phyloP scores from a whole-genome alignment of 495 filamentous ascomycete genomes.

The Aspergillus wentii region DNA sequence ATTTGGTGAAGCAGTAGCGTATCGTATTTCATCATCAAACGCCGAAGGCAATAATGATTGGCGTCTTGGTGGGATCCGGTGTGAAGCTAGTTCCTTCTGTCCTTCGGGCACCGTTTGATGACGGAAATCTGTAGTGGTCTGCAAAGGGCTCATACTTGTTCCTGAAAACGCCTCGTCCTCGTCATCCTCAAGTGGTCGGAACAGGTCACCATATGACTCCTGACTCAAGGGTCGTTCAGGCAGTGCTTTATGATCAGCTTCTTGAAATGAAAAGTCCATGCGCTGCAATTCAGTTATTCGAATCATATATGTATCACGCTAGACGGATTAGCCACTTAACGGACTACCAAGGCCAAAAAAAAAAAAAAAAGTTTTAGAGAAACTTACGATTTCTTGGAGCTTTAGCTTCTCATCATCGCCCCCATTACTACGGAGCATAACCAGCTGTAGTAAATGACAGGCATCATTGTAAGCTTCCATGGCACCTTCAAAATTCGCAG shows the following conservation, averaged over 20 bases:
- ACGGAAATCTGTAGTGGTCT: slow-evolving; percentile 15
- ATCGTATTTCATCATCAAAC: slow-evolving; percentile 17
- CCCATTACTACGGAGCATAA: slow-evolving; percentile 76
- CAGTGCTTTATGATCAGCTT: slow-evolving; percentile 61
- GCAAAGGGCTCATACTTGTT: slow-evolving; percentile 5
- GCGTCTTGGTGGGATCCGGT: slow-evolving; percentile 30
- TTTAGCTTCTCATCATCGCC: slow-evolving; percentile 79
- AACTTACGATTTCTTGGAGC: slow-evolving; percentile 82
- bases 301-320: slow-evolving; percentile 85
- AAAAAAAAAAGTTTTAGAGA: background rate
- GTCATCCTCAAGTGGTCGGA: slow-evolving; percentile 42
- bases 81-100: slow-evolving; percentile 12
- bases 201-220: slow-evolving; percentile 51
- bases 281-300: slow-evolving; percentile 80
- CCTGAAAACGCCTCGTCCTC: slow-evolving; percentile 26
- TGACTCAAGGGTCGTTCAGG: slow-evolving; percentile 74
- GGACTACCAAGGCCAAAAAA: background rate
- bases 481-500: slow-evolving; percentile 88
- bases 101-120: slow-evolving; percentile 16
- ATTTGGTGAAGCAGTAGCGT: slow-evolving; percentile 7
- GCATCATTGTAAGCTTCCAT: slow-evolving; percentile 89
- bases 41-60: slow-evolving; percentile 36
- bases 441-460: slow-evolving; percentile 74
- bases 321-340: slow-evolving; percentile 14
- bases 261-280: slow-evolving; percentile 54